Evolutionary conservation across 2,329 filamentous ascomycete species (phyloP).

Genomic region (Calonectria hongkongensis): DNA sequence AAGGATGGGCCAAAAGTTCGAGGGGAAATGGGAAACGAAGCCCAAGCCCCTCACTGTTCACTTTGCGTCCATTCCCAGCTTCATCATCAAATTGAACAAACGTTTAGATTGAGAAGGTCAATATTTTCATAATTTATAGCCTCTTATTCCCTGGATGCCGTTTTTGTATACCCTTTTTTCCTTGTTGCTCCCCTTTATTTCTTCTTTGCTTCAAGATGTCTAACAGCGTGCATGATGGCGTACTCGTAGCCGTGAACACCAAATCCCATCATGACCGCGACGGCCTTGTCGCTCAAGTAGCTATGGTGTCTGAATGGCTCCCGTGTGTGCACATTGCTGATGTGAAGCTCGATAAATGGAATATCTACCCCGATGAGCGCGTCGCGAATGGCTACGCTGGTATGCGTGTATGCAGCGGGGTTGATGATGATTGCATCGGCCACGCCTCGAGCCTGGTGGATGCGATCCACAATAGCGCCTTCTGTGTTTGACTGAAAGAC

Average conservation of each 20-base stretch:
- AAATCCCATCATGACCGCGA: slow-evolving; percentile 73
- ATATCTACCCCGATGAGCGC: slow-evolving; percentile 79
- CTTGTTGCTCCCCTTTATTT: not conserved
- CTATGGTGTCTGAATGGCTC: slow-evolving; percentile 81
- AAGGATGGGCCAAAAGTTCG: too few species aligned
- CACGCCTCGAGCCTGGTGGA: slow-evolving; percentile 75
- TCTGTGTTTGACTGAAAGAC: slow-evolving; percentile 86
- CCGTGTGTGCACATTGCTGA: slow-evolving; percentile 82
- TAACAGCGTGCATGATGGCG: slow-evolving; percentile 35
- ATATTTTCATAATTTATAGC: not conserved
- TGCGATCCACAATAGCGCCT: slow-evolving; percentile 81
- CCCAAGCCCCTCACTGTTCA: not conserved
- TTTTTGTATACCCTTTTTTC: not conserved
- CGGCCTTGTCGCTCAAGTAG: slow-evolving; percentile 83
- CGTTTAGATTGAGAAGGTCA: not conserved
- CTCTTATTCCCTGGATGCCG: not conserved
- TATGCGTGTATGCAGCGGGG: slow-evolving; percentile 83
- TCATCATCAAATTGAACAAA: not conserved
- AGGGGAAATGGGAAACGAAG: too few species aligned
- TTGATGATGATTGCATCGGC: slow-evolving; percentile 81
- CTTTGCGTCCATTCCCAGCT: not conserved
- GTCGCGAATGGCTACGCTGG: slow-evolving; percentile 82
- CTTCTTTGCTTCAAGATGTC: slow-evolving; percentile 36
- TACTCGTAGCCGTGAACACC: slow-evolving; percentile 33
- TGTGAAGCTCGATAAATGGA: slow-evolving; percentile 84